phyloP scores from a whole-genome alignment of 2,329 filamentous ascomycete genomes.

The Cladosporium sp. region DNA sequence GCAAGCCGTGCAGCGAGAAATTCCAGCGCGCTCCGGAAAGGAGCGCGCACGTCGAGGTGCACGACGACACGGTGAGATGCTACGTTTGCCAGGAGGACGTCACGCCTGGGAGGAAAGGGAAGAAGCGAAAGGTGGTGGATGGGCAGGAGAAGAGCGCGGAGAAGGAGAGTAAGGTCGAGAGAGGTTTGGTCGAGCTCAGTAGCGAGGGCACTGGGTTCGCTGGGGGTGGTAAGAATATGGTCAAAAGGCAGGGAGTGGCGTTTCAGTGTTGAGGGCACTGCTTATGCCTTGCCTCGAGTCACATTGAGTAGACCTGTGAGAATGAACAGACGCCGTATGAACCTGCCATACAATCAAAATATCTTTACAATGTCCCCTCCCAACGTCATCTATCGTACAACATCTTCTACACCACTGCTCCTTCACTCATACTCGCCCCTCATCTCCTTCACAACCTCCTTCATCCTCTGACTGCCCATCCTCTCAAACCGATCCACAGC shows the following conservation, averaged over 20 bases:
- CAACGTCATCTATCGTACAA: no score
- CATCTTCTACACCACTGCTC: neutral
- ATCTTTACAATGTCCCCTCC: neutral
- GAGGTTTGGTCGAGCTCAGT: slow-evolving; percentile 73
- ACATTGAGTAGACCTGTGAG: neutral
- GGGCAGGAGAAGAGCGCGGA: slow-evolving; percentile 35
- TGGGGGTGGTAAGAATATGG: slow-evolving; percentile 75
- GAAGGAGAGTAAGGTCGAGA: slow-evolving; percentile 53
- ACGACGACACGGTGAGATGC: slow-evolving; percentile 57
- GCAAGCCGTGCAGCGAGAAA: slow-evolving; percentile 75
- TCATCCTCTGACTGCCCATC: slow-evolving; percentile 59
- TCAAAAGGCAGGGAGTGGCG: slow-evolving; percentile 71
- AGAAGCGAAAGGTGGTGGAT: slow-evolving; percentile 22
- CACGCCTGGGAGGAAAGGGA: slow-evolving; percentile 36
- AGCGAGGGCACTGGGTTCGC: slow-evolving; percentile 93
- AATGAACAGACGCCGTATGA: no score
- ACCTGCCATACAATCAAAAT: no score
- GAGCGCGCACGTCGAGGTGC: slow-evolving; percentile 53
- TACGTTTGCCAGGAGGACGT: slow-evolving; percentile 84
- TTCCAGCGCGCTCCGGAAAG: slow-evolving; percentile 66
- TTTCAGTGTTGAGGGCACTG: slow-evolving; percentile 62
- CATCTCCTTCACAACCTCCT: slow-evolving; percentile 45
- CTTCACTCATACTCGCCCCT: slow-evolving; percentile 13
- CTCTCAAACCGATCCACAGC: slow-evolving; percentile 66
- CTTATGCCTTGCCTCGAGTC: no score